These are phyloP conservation scores for Porcisia deanei DNA, from an alignment of 208 protist species.

Conservation along the genomic window DNA sequence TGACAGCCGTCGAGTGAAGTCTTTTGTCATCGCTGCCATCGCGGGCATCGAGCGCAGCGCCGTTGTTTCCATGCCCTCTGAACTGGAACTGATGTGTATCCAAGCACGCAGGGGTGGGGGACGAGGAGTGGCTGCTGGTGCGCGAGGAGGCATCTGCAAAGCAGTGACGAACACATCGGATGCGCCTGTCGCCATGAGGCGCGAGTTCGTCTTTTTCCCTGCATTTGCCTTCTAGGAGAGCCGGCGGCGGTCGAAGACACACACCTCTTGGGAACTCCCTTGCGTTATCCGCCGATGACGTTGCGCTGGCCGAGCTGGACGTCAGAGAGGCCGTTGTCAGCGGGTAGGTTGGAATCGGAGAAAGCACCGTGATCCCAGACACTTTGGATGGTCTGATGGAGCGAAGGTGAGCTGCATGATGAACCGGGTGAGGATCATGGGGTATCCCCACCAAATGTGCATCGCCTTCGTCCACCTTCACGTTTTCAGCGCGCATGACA, in stretches of 20 bases:
- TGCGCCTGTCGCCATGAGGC: neutral
- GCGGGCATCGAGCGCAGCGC: neutral
- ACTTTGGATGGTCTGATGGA: neutral
- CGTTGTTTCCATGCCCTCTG: neutral
- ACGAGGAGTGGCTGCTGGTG: neutral
- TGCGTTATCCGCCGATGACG: neutral
- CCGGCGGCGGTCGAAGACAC: neutral
- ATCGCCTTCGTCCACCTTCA: neutral
- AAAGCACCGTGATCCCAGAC: conserved; percentile 1
- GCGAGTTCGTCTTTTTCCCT: neutral
- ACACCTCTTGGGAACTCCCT: neutral
- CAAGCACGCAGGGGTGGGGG: neutral
- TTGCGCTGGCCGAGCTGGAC: neutral
- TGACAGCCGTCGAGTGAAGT: neutral
- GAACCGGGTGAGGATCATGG: neutral
- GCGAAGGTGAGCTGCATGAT: neutral
- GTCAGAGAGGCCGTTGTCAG: neutral
- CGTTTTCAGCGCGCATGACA: neutral
- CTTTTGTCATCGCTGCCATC: neutral
- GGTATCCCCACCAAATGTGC: neutral
- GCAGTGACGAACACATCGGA: neutral
- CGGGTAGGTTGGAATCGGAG: neutral
- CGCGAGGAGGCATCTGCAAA: neutral
- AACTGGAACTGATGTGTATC: neutral
- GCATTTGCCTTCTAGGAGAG: neutral